These are phyloP conservation scores for Stereocaulon alpinum DNA, from an alignment of 495 filamentous ascomycete species.

Conservation along the genomic window DNA sequence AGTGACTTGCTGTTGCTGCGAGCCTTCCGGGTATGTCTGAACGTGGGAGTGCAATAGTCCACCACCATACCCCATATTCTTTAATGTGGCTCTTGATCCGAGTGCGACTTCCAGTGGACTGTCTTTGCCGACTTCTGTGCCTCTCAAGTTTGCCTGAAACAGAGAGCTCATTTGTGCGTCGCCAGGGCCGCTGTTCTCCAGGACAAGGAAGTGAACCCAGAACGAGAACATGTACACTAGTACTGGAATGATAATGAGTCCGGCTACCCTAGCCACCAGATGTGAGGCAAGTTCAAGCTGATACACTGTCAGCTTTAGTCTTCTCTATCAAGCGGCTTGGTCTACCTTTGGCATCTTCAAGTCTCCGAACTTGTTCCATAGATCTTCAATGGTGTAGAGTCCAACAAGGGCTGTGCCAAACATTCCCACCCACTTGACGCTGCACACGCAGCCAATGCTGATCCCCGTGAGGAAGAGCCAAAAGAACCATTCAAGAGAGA, in stretches of 20 bases:
- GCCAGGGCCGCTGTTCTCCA: slow-evolving; percentile 89
- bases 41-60: slow-evolving; percentile 96
- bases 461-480: slow-evolving; percentile 89
- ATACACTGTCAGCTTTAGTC: slow-evolving; percentile 19
- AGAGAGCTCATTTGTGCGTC: slow-evolving; percentile 99
- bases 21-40: slow-evolving; percentile 93
- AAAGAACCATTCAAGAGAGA: slow-evolving; percentile 78
- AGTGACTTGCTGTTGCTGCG: slow-evolving; percentile 88
- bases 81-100: slow-evolving; percentile 84
- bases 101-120: slow-evolving; percentile 84
- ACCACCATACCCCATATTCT: slow-evolving; percentile 99
- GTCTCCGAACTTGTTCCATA: slow-evolving; percentile 98
- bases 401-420: slow-evolving; percentile 93
- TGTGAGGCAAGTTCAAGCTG: slow-evolving; percentile 66
- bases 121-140: slow-evolving; percentile 86
- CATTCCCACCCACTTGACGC: slow-evolving; percentile 94
- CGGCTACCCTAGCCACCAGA: slow-evolving; percentile 66
- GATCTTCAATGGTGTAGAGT: slow-evolving; percentile 88
- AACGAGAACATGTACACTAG: slow-evolving; percentile 92
- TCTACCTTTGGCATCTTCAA: slow-evolving; percentile 74
- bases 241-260: slow-evolving; percentile 78
- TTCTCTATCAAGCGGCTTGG: slow-evolving; percentile 1
- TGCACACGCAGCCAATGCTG: slow-evolving; percentile 94
- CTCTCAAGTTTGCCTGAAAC: slow-evolving; percentile 91
- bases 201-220: slow-evolving; percentile 80